phyloP scores from a whole-genome alignment of 176 grass and related monocot genomes.

The Zoysia pacifica region DNA sequence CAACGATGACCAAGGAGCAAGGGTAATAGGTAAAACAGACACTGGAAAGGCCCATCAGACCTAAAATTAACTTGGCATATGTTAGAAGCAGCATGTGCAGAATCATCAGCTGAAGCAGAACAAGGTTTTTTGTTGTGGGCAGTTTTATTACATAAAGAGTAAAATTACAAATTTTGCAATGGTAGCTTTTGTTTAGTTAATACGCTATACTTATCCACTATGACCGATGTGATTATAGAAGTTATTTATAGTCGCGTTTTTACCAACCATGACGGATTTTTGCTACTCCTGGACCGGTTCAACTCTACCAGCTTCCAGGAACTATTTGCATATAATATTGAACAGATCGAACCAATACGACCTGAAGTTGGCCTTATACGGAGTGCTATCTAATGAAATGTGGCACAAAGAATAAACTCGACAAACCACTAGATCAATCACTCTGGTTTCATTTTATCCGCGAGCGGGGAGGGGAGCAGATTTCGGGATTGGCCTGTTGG shows the following conservation, averaged over 20 bases:
- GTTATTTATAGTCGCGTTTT: constrained; percentile 10
- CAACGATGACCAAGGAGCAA: neutral
- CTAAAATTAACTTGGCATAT: constrained; percentile 9
- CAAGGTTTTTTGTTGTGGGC: neutral
- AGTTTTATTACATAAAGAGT: neutral
- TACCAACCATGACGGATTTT: constrained; percentile 10
- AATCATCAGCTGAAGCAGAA: neutral
- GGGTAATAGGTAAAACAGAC: neutral
- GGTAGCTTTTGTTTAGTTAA: constrained; percentile 1
- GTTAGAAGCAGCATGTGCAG: neutral
- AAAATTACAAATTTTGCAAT: neutral
- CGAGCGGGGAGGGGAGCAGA: neutral
- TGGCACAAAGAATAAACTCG: constrained; percentile 6
- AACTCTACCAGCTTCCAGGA: constrained; percentile 1
- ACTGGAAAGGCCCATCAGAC: neutral
- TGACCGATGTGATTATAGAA: constrained; percentile 15
- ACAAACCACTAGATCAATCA: neutral
- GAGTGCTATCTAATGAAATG: constrained; percentile 21
- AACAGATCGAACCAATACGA: constrained; percentile 1
- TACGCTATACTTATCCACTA: neutral
- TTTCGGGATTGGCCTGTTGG: neutral
- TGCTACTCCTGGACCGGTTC: constrained; percentile 3
- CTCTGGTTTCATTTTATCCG: constrained; percentile 1
- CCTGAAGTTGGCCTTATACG: constrained; percentile 3
- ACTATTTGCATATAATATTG: neutral